phyloP scores from a whole-genome alignment of 441 rosid genomes.

The Erodium texanum region DNA sequence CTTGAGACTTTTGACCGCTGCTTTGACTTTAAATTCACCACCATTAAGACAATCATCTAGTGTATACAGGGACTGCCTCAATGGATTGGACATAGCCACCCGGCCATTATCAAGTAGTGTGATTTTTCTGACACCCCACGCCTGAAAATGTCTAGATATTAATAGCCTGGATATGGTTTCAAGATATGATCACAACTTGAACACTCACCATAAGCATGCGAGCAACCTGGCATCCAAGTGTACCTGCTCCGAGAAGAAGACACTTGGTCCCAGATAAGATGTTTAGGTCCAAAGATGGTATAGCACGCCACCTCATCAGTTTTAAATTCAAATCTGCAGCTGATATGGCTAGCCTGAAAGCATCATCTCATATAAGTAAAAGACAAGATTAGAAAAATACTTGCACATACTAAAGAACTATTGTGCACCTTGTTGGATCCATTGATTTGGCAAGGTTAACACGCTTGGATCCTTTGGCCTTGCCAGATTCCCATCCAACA shows the following conservation, averaged over 20 bases:
- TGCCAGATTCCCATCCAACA: conserved; percentile 90
- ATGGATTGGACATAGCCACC: conserved; percentile 95
- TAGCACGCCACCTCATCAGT: conserved; percentile 93
- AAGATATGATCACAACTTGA: neutral
- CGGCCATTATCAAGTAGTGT: conserved; percentile 81
- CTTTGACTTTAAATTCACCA: conserved; percentile 75
- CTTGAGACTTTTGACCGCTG: conserved; percentile 80
- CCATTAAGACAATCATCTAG: conserved; percentile 73
- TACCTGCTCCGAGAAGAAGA: conserved; percentile 96
- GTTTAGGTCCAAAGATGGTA: conserved; percentile 78
- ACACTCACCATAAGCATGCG: conserved; percentile 81
- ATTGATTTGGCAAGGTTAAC: conserved; percentile 79
- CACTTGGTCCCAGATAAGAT: conserved; percentile 64
- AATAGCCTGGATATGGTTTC: conserved; percentile 14
- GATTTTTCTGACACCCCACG: conserved; percentile 88
- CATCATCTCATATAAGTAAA: conserved; percentile 6
- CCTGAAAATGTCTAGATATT: conserved; percentile 34
- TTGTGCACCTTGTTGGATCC: conserved; percentile 71
- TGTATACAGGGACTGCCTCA: conserved; percentile 88
- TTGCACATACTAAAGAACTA: conserved; percentile 8
- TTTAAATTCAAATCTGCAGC: conserved; percentile 93
- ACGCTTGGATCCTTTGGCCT: conserved; percentile 50
- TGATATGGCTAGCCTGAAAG: conserved; percentile 66
- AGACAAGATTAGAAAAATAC: conserved; percentile 11
- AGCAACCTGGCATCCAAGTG: conserved; percentile 96